These are phyloP conservation scores for Epicoccum nigrum DNA, from an alignment of 2,329 filamentous ascomycete species.

Conservation along the genomic window DNA sequence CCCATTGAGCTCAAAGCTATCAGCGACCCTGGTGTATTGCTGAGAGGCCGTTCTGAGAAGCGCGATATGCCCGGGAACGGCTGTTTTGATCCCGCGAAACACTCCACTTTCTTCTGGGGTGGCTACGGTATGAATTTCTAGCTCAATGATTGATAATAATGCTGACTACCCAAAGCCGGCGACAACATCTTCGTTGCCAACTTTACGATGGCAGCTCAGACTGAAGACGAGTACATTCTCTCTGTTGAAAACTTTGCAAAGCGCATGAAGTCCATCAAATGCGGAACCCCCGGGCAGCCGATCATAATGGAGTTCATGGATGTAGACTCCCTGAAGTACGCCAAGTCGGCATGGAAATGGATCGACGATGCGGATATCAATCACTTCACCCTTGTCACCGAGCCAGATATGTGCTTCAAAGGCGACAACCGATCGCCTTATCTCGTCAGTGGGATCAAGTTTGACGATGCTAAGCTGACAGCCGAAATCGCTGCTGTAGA, in stretches of 20 bases:
- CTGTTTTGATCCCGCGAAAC: conserved; percentile 24
- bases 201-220: conserved; percentile 27
- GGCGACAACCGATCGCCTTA: conserved; percentile 34
- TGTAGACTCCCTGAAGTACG: conserved; percentile 18
- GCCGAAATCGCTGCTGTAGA: conserved; percentile 26
- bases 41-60: conserved; percentile 21
- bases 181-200: conserved; percentile 32
- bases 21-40: conserved; percentile 20
- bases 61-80: conserved; percentile 25
- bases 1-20: conserved; percentile 22
- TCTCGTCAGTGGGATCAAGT: conserved; percentile 27
- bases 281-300: conserved; percentile 19
- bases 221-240: conserved; percentile 29
- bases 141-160: background rate
- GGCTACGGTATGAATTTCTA: conserved; percentile 22
- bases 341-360: conserved; percentile 31
- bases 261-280: conserved; percentile 29
- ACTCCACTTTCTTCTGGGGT: conserved; percentile 28
- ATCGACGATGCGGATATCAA: conserved; percentile 29
- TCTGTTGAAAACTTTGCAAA: conserved; percentile 33
- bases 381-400: conserved; percentile 31
- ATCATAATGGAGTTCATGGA: conserved; percentile 27
- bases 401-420: conserved; percentile 31
- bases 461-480: conserved; percentile 22
- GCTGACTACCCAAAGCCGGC: conserved; percentile 17